Base-by-base conservation (phyloP, 2,329 filamentous ascomycete genomes). In the Paraconiothyrium sp. region DNA sequence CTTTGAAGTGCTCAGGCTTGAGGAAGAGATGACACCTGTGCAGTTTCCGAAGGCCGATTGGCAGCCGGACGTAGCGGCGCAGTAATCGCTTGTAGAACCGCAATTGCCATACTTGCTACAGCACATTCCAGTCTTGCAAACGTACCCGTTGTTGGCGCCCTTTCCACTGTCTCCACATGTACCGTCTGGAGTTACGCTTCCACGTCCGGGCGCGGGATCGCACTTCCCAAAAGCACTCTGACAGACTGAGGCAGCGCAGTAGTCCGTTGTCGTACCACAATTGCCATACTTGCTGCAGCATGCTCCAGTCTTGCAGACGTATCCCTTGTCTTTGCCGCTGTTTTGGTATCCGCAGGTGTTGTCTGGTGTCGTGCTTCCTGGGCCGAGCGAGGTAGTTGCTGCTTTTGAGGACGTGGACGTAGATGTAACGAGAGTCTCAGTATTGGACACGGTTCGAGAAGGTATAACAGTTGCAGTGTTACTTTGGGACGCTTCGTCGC, bases 81-180 rank as follows among this genome's bases (percentile, higher is more conserved):
- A 70, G 59, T 70, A 66, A 41, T 62, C 65, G 37, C n/a, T 49
- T 24, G 63, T 67, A 22, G 64, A 60, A 32, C 68, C 63, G 16
- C 80, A 82, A 57, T 68, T 72, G 24, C 79, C 79, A 60, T 72
- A 74, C 56, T 64, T 67, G 35, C 78, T 81, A 70, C 80, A 82
- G 69, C 81, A 81, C 59, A 74, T 13, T 54, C 59, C 59, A 14
- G 54, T 34, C 43, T 66, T 16, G 78, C 80, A 64, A 77, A 80
- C n/a, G 61, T 55, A 65, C 76, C 80, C 46, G 75, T 35, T 57
- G 11, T 61, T 61, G 35, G 34, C 34, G 34, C 59, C 59, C 39
- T 61, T 61, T 1, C 35, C n/a, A 35, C 47, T 37, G 11, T 61
- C 49, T 41, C 59, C 59, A 20, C 59, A 61, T n/a, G 54, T 61